A percentile compares a stretch with the other conserved stretches of the same genome.
phyloP scores from a whole-genome alignment of 2,329 filamentous ascomycete species.

The Fusarium pilosicola region DNA sequence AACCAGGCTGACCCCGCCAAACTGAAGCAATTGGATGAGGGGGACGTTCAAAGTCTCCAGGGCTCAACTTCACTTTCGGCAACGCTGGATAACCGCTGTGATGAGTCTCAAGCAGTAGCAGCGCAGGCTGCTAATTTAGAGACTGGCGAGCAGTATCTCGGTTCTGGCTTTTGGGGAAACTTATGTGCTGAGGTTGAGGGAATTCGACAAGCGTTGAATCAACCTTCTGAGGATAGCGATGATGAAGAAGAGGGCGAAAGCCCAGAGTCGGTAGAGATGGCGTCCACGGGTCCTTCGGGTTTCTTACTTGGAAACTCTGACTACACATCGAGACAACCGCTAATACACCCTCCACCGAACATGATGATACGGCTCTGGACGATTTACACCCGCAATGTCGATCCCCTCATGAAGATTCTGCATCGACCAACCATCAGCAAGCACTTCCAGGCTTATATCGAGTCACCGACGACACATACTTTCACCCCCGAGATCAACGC shows the following conservation, averaged over 20 bases:
- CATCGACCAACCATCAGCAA: constrained; percentile 54
- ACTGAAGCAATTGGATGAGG: constrained; percentile 40
- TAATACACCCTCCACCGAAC: constrained; percentile 50
- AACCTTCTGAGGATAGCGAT: constrained; percentile 54
- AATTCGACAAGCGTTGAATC: constrained; percentile 55
- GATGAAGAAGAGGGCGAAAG: constrained; percentile 49
- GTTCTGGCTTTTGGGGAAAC: constrained; percentile 57
- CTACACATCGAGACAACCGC: constrained; percentile 32
- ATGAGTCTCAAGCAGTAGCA: constrained; percentile 22
- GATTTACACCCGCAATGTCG: constrained; percentile 54
- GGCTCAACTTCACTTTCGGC: constrained; percentile 2
- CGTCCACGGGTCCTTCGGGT: constrained; percentile 41
- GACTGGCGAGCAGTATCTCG: constrained; percentile 49
- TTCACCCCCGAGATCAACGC: constrained; percentile 46
- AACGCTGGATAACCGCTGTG: constrained; percentile 25
- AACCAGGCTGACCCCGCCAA: constrained; percentile 52
- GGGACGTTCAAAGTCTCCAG: constrained; percentile 4
- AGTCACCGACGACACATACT: constrained; percentile 25
- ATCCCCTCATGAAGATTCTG: constrained; percentile 57
- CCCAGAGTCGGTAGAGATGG: constrained; percentile 44
- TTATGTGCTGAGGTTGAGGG: constrained; percentile 58
- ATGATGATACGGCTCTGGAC: constrained; percentile 51
- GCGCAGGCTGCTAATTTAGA: constrained; percentile 36
- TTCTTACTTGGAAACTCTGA: constrained; percentile 42
- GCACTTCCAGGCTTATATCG: constrained; percentile 43